phyloP scores from a whole-genome alignment of 2,329 filamentous ascomycete genomes.

The Plenodomus lindquistii region DNA sequence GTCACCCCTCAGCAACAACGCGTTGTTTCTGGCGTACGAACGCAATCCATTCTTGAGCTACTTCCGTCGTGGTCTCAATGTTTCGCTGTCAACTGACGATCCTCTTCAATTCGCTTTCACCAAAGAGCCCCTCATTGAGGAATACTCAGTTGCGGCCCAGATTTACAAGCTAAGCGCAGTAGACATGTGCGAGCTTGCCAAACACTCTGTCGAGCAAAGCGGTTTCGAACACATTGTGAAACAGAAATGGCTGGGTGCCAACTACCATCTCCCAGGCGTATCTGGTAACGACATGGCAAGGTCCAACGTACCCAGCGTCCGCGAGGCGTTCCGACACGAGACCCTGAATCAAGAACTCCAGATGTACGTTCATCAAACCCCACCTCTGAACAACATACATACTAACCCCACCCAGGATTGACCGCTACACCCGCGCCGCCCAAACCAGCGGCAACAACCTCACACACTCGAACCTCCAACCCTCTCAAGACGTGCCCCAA shows the following conservation, averaged over 20 bases:
- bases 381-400: not conserved
- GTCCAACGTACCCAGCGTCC: conserved; percentile 92
- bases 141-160: conserved; percentile 96
- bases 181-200: conserved; percentile 97
- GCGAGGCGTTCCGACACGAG: conserved; percentile 86
- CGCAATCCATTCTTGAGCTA: conserved; percentile 95
- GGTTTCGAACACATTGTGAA: conserved; percentile 91
- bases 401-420: conserved; percentile 33
- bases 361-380: conserved; percentile 64
- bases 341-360: conserved; percentile 81
- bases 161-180: conserved; percentile 97
- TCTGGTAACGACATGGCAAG: conserved; percentile 91
- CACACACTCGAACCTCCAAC: conserved; percentile 42
- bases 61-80: conserved; percentile 91
- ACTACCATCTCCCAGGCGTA: conserved; percentile 77
- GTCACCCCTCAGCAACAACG: conserved; percentile 99
- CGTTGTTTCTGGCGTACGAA: conserved; percentile 93
- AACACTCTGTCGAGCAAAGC: conserved; percentile 92
- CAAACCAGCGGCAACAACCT: conserved; percentile 35
- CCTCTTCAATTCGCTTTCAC: conserved; percentile 98
- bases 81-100: conserved; percentile 94
- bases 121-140: conserved; percentile 96
- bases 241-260: conserved; percentile 83
- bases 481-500: conserved; percentile 23
- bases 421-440: conserved; percentile 48